phyloP scores from a whole-genome alignment of 2,329 filamentous ascomycete species.

The Fusarium scirpi region DNA sequence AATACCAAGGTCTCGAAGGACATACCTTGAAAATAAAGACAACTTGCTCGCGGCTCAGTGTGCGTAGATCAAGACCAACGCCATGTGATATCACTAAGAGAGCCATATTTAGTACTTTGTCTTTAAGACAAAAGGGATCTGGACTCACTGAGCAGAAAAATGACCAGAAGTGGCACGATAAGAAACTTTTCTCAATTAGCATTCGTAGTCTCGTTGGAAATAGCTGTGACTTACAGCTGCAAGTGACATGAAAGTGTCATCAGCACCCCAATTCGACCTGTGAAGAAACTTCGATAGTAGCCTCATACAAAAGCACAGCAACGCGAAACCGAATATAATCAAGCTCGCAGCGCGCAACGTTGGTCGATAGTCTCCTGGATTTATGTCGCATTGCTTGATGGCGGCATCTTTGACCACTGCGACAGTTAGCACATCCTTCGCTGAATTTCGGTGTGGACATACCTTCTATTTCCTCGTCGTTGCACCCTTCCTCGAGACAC shows the following conservation, averaged over 20 bases:
- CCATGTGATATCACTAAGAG: neutral
- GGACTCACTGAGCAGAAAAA: neutral
- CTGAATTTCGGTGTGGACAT: fast-evolving
- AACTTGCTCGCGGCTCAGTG: neutral
- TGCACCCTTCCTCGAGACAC: neutral
- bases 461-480: neutral
- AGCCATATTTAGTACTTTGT: neutral
- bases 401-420: neutral
- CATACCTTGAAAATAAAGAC: neutral
- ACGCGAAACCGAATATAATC: neutral
- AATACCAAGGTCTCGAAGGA: fast-evolving
- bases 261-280: neutral
- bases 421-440: neutral
- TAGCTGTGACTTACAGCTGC: neutral
- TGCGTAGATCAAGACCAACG: neutral
- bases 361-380: fast-evolving
- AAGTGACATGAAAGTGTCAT: neutral
- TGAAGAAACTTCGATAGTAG: neutral
- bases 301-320: fast-evolving
- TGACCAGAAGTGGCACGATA: neutral
- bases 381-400: neutral
- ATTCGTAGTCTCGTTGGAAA: fast-evolving
- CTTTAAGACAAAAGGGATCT: no score
- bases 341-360: neutral
- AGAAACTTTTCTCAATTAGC: neutral